Percentiles rank a stretch among this genome's conserved stretches.
Conservation (phyloP, 768 basidiomycete species). For the Lactarius sanguifluus region DNA sequence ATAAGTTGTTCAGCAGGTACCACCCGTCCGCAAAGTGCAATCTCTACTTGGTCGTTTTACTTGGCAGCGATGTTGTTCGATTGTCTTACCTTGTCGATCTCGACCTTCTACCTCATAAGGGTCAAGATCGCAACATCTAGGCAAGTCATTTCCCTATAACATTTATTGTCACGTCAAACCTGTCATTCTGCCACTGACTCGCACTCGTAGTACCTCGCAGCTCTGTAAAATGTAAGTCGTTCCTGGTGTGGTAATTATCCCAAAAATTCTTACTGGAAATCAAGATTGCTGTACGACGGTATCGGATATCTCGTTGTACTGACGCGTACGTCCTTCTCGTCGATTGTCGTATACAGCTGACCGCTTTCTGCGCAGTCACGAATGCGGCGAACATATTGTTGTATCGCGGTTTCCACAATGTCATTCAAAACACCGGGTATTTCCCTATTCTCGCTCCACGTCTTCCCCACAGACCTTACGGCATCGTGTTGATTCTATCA, state of each 20-base stretch:
- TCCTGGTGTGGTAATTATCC: not conserved
- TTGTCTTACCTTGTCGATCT: slow-evolving; percentile 48
- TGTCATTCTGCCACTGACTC: not conserved
- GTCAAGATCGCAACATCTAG: slow-evolving; percentile 42
- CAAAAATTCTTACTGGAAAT: not conserved
- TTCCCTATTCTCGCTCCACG: not conserved
- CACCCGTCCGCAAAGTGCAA: slow-evolving; percentile 22
- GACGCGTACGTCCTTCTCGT: slow-evolving; percentile 38
- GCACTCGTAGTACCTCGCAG: slow-evolving; percentile 32
- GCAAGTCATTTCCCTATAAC: slow-evolving; percentile 12
- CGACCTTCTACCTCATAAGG: slow-evolving; percentile 52
- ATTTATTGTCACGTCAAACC: not conserved
- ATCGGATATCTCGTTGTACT: slow-evolving; percentile 59
- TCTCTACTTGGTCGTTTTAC: slow-evolving; percentile 60
- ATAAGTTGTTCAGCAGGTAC: slow-evolving; percentile 50
- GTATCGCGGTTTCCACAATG: slow-evolving; percentile 29
- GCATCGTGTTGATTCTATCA: not conserved
- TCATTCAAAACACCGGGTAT: slow-evolving; percentile 31
- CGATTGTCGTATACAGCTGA: not conserved
- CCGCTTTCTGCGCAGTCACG: slow-evolving; percentile 24
- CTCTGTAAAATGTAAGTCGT: slow-evolving; percentile 34
- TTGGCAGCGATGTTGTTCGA: slow-evolving; percentile 59
- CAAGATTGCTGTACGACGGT: slow-evolving; percentile 68
- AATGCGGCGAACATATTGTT: slow-evolving; percentile 36
- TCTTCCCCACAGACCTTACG: not conserved